Conservation (phyloP, 2,329 filamentous ascomycete species). For the Fusarium haematococcum region DNA sequence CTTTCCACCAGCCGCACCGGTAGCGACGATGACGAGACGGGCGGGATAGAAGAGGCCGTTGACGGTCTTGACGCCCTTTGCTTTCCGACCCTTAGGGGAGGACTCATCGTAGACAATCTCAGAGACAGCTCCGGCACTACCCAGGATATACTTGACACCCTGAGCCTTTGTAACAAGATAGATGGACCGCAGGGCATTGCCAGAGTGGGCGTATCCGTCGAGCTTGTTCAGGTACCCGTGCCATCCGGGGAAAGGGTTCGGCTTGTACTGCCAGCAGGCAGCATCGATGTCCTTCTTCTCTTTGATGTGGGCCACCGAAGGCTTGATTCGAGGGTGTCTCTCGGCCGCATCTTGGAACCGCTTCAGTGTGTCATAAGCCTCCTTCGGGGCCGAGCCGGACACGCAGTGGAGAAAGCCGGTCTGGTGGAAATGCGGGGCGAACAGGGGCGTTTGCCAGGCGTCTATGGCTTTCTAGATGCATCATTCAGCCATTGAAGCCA, state of each 20-base stretch:
- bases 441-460: conserved; percentile 65
- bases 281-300: conserved; percentile 53
- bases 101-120: conserved; percentile 40
- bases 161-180: conserved; percentile 54
- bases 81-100: not conserved
- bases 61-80: conserved; percentile 27
- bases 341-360: conserved; percentile 56
- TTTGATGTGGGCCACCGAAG: conserved; percentile 54
- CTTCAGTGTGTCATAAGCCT: conserved; percentile 60
- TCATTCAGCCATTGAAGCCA: not conserved
- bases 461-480: conserved; percentile 58
- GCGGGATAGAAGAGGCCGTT: conserved; percentile 36
- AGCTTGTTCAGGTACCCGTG: conserved; percentile 69
- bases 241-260: conserved; percentile 61
- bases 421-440: conserved; percentile 62
- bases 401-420: conserved; percentile 59
- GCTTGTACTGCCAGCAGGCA: conserved; percentile 61
- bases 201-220: conserved; percentile 68
- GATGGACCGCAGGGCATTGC: conserved; percentile 61
- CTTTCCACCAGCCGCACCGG: conserved; percentile 61
- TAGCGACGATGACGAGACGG: conserved; percentile 61
- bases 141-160: conserved; percentile 38
- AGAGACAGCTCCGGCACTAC: conserved; percentile 45
- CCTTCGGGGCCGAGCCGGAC: conserved; percentile 59
- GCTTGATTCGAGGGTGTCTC: conserved; percentile 53